phyloP scores from a whole-genome alignment of 1,139 yeast species.

The Cylindricascospora bacillispora region DNA sequence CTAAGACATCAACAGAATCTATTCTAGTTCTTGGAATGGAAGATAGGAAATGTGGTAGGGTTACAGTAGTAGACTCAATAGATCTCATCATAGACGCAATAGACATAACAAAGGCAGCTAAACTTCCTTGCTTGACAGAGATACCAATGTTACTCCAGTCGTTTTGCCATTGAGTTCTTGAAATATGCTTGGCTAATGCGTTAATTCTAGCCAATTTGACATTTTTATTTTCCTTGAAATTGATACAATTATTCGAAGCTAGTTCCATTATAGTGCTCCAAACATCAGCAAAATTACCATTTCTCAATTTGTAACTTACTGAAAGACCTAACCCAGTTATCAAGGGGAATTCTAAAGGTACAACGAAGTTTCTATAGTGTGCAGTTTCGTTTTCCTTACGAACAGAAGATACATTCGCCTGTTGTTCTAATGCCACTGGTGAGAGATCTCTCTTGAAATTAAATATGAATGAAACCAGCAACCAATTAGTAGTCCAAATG shows the following conservation, averaged over 20 bases:
- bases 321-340: conserved; percentile 56
- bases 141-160: conserved; percentile 21
- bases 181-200: conserved; percentile 16
- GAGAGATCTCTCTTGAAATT: conserved; percentile 38
- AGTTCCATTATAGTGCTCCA: conserved; percentile 36
- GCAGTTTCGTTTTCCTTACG: conserved; percentile 50
- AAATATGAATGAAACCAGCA: conserved; percentile 13
- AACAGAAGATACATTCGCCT: conserved; percentile 44
- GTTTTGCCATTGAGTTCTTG: conserved; percentile 5
- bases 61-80: conserved; percentile 9
- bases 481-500: conserved; percentile 7
- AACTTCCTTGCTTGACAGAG: conserved; percentile 16
- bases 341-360: conserved; percentile 49
- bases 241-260: conserved; percentile 4
- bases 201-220: conserved; percentile 15
- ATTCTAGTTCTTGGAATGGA: conserved; percentile 23
- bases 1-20: conserved; percentile 22
- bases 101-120: conserved; percentile 22
- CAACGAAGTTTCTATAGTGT: conserved; percentile 47
- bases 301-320: conserved; percentile 48
- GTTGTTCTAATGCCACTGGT: conserved; percentile 45
- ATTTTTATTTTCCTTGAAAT: conserved; percentile 5
- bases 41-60: conserved; percentile 22
- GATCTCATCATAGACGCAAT: conserved; percentile 25
- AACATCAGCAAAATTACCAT: conserved; percentile 56